Conservation (phyloP, 202 grass and related monocot genomes). For the Hordeum pubiflorum region DNA sequence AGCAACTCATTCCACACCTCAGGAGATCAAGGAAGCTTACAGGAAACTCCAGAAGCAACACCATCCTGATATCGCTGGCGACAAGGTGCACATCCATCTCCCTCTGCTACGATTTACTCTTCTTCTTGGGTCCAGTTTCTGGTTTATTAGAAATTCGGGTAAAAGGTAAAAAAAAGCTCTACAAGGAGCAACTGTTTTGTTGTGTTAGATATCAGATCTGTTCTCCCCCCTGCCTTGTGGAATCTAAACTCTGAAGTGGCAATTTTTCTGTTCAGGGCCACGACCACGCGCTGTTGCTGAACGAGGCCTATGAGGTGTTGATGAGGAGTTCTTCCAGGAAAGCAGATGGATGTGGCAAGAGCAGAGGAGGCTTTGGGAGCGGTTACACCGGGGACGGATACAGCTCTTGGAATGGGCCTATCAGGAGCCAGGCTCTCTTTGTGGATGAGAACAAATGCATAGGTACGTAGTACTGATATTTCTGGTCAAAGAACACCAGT, state of each 20-base stretch:
- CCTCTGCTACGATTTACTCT: not conserved
- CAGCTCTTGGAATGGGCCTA: conserved; percentile 59
- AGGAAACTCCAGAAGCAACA: conserved; percentile 72
- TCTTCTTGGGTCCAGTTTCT: not conserved
- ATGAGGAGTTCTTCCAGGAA: conserved; percentile 25
- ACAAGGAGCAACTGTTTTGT: not conserved
- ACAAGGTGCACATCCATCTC: conserved; percentile 34
- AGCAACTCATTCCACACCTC: conserved; percentile 35
- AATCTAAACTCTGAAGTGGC: not conserved
- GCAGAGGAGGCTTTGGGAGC: not conserved
- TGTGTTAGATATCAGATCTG: not conserved
- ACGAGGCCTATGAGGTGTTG: conserved; percentile 53
- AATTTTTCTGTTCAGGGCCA: conserved; percentile 41
- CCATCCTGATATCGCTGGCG: conserved; percentile 63
- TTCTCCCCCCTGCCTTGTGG: not conserved
- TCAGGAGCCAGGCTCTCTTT: conserved; percentile 50
- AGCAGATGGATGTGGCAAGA: conserved; percentile 10
- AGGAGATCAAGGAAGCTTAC: conserved; percentile 66
- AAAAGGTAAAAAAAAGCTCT: not conserved
- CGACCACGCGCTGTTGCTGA: conserved; percentile 50
- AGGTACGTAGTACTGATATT: conserved; percentile 28
- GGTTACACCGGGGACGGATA: conserved; percentile 43
- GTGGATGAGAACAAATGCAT: conserved; percentile 72
- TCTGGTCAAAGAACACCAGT: not conserved
- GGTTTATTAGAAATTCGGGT: not conserved